Evolutionary conservation across 1,284 basidiomycete species (phyloP), one percentile per base, ranked within the genome.

Genomic region (Polyporus tsugae): DNA sequence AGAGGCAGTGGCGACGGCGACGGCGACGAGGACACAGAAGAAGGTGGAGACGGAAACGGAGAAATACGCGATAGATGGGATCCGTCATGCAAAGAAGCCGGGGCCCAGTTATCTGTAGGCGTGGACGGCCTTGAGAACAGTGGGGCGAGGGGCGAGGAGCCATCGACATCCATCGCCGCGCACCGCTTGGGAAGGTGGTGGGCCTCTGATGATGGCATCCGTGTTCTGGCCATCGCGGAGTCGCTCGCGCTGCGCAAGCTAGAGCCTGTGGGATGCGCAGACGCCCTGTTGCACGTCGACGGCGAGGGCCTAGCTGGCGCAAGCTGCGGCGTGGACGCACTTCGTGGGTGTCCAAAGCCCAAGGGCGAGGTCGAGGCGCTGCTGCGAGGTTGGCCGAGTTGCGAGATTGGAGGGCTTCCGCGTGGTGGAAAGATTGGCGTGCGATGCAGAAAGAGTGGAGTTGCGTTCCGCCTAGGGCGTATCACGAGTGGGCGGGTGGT

Each of bases 401-500:
- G 55, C 17, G 63, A 42, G 33, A 61, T 29, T 7, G 69, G 63
- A 5, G 62, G 42, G 36, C 49, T 57, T n/a, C 53, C 57, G 6
- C 46, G 69, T 6, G 64, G 46, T 58, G 22, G 11, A 22, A 58
- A 52, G 42, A 36, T 59, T 7, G 71, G 69, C 6, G 62, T 60
- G 57, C 67, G 71, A n/a, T 69, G 63, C 13, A 72, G 67, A 49
- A 72, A 70, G 52, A 65, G 64, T 4, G 69, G 58, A 10, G 71
- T 66, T 17, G 69, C 58, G n/a, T 63, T 64, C 33, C 63, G 67
- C 10, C 57, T 63, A 29, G 62, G 60, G 58, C 66, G 69, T 22
- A 70, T 61, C 15, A 70, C 52, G 36, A 72, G 64, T 4, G 67
- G 64, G 11, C 67, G 17, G 19, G 63, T 35, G n/a, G 46, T 53